Percentiles rank a stretch among this genome's conserved stretches.
phyloP scores from a whole-genome alignment of 2,329 filamentous ascomycete species.

The Neonectria punicea region DNA sequence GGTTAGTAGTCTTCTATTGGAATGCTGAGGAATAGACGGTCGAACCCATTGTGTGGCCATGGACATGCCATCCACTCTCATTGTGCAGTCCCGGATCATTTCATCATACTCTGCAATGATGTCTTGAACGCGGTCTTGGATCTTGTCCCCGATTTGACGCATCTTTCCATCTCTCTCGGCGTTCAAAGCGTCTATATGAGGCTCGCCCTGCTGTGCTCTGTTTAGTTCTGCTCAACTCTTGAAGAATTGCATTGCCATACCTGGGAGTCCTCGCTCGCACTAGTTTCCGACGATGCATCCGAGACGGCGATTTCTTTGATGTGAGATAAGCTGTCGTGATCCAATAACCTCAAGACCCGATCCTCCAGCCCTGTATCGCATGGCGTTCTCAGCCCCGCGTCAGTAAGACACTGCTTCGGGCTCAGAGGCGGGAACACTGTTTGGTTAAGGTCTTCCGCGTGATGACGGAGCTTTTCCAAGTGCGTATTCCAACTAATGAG shows the following conservation, averaged over 20 bases:
- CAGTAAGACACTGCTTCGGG: neutral
- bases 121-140: slow-evolving; percentile 1
- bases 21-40: neutral
- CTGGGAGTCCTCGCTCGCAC: neutral
- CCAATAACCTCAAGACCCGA: neutral
- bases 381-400: neutral
- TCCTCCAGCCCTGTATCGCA: neutral
- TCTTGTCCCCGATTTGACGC: neutral
- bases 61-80: slow-evolving; percentile 21
- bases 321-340: neutral
- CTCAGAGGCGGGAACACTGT: neutral
- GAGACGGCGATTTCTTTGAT: neutral
- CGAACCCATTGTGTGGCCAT: slow-evolving; percentile 24
- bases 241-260: neutral
- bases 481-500: slow-evolving; percentile 10
- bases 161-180: neutral
- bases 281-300: neutral
- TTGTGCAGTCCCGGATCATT: slow-evolving; percentile 20
- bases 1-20: neutral
- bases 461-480: neutral
- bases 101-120: slow-evolving; percentile 24
- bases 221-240: neutral
- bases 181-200: neutral
- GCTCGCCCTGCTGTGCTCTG: neutral
- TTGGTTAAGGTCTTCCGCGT: neutral